Evolutionary conservation across 148 eudicot genomes (phyloP), one percentile per base, ranked within the genome.

Genomic region (Vaccinium myrtillus): DNA sequence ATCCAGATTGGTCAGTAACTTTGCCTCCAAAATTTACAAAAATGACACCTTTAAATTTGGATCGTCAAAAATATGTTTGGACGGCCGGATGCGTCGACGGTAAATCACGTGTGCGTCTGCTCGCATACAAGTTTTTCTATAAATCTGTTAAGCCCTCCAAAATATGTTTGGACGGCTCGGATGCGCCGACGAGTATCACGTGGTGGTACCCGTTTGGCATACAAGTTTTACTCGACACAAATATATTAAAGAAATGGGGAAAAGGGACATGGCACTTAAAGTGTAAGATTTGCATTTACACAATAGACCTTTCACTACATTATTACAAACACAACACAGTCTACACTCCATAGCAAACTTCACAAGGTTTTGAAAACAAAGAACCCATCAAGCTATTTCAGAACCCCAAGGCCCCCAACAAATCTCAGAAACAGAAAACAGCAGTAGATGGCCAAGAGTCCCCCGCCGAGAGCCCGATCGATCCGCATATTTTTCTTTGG

Each of bases 391-490:
- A 49, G 58, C 18, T 65, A 0, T 61, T 56, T 2, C 9, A 49
- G 5, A 4, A 23, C 71, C 30, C 71, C 79, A 19, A 59, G 58
- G 14, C 51, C 55, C 63, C 83, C 55, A 5, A 79, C 67, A 51
- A 84, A 19, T 39, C 74, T 70, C 15, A 79, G 21, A 71, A 23
- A 84, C 54, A 84, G 61, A 71, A 84, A 84, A 69, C 86, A 84
- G 5, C 23, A 67, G 70, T 84, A 84, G 21, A 79, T 84, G 25
- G 78, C 78, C 69, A 84, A 55, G 30, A 84, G 83, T 18, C 86
- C 86, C 16, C 15, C 70, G 0, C 86, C 86, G 54, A 84, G n/a
- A 43, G 75, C 25, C 86, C n/a, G 14, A 43, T 84, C 83, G 5
- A 84, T 55, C 78, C 25, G 14, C 86, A 84, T 84, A 2, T 79